A percentile compares a stretch with the other conserved stretches of the same genome.
phyloP scores from a whole-genome alignment of 1,284 basidiomycete species.

The Mycosarcoma mackinlayi region DNA sequence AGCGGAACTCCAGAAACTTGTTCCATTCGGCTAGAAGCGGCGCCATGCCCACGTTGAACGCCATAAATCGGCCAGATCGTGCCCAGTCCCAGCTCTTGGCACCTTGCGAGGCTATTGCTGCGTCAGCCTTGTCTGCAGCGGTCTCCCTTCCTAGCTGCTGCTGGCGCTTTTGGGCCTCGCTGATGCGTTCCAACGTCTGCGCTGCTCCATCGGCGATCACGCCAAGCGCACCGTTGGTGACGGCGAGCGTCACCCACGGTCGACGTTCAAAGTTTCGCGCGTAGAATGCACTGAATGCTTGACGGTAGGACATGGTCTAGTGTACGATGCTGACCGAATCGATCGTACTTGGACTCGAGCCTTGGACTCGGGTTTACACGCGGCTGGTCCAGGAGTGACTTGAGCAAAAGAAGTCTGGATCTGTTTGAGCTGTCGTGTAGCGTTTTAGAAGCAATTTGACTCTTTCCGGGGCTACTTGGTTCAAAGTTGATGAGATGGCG shows the following conservation, averaged over 20 bases:
- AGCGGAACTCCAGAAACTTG: conserved; percentile 59
- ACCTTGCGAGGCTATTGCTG: neutral
- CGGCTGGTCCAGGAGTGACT: no score
- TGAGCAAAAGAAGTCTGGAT: no score
- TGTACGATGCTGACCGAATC: neutral
- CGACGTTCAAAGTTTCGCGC: conserved; percentile 57
- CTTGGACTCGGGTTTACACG: no score
- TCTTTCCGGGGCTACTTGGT: no score
- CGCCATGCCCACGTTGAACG: conserved; percentile 63
- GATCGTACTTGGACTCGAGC: no score
- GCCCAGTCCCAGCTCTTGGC: conserved; percentile 49
- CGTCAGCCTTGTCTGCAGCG: neutral
- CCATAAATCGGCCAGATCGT: conserved; percentile 57
- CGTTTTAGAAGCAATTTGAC: no score
- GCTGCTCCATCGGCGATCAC: conserved; percentile 63
- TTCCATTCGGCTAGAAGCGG: conserved; percentile 67
- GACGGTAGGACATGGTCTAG: conserved; percentile 38
- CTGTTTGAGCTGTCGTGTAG: no score
- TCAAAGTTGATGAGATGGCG: no score
- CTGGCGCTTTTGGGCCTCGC: conserved; percentile 11
- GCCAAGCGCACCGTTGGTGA: conserved; percentile 62
- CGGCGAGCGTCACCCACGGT: conserved; percentile 64
- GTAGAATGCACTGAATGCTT: conserved; percentile 60
- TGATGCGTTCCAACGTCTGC: conserved; percentile 57
- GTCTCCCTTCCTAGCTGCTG: neutral